Conservation (phyloP, 352 stramenopile genomes). For the Pythium plurisporium region DNA sequence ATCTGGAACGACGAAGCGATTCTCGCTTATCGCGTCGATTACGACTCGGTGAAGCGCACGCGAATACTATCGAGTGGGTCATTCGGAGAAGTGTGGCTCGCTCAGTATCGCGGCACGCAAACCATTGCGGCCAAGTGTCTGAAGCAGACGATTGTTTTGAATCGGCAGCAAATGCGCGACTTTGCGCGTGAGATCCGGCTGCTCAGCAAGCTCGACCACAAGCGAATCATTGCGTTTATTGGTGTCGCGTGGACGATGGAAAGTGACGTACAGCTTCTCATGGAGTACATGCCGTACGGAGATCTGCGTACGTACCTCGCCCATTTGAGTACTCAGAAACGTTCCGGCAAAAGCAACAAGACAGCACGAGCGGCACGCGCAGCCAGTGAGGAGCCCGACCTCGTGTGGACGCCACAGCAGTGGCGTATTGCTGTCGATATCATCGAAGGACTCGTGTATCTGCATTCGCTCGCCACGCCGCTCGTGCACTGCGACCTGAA, state of each 20-base stretch:
- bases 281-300: slow-evolving; percentile 32
- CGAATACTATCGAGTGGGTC: slow-evolving; percentile 15
- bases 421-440: slow-evolving; percentile 50
- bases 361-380: background rate
- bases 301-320: slow-evolving; percentile 27
- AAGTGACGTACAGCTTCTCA: slow-evolving; percentile 25
- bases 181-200: slow-evolving; percentile 25
- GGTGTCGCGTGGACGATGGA: slow-evolving; percentile 36
- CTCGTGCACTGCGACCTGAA: slow-evolving; percentile 73
- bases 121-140: slow-evolving; percentile 29
- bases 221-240: slow-evolving; percentile 29
- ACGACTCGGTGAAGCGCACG: slow-evolving; percentile 20
- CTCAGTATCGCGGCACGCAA: slow-evolving; percentile 16
- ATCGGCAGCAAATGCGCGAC: slow-evolving; percentile 9
- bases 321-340: slow-evolving; percentile 7
- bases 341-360: background rate
- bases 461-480: slow-evolving; percentile 49
- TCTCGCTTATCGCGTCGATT: slow-evolving; percentile 46
- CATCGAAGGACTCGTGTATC: slow-evolving; percentile 55
- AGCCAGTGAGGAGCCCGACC: background rate
- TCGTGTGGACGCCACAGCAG: slow-evolving; percentile 9
- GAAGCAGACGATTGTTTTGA: slow-evolving; percentile 1
- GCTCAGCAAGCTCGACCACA: slow-evolving; percentile 21
- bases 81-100: slow-evolving; percentile 34
- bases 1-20: slow-evolving; percentile 70